phyloP scores from a whole-genome alignment of 2,329 filamentous ascomycete genomes.

The Gyromitra esculenta region DNA sequence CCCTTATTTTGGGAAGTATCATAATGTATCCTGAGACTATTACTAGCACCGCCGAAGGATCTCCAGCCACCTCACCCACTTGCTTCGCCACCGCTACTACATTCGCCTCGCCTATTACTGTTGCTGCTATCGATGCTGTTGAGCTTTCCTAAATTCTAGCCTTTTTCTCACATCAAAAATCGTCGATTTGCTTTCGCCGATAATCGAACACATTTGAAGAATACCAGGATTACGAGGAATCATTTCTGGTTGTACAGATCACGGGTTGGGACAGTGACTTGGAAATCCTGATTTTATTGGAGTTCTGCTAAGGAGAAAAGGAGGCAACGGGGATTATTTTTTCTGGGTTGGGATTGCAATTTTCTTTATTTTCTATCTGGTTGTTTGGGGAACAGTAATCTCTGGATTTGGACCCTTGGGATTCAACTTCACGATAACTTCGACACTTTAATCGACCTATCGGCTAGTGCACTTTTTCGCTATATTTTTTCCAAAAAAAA shows the following conservation, averaged over 20 bases:
- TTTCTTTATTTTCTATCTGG: slow-evolving; percentile 37
- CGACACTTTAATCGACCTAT: slow-evolving; percentile 26
- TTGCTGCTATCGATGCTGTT: slow-evolving; percentile 49
- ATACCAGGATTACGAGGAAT: slow-evolving; percentile 30
- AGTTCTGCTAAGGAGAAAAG: slow-evolving; percentile 43
- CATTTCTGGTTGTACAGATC: slow-evolving; percentile 46
- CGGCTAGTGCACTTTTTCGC: slow-evolving; percentile 35
- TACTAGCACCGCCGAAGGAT: slow-evolving; percentile 53
- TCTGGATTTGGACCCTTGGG: slow-evolving; percentile 23
- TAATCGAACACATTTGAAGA: slow-evolving; percentile 34
- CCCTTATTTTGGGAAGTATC: slow-evolving; percentile 54
- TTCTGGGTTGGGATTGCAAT: slow-evolving; percentile 35
- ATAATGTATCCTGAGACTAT: slow-evolving; percentile 55
- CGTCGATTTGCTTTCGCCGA: slow-evolving; percentile 39
- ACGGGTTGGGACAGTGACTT: slow-evolving; percentile 41
- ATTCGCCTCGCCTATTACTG: slow-evolving; percentile 24
- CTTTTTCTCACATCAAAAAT: slow-evolving; percentile 39
- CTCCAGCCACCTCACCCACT: slow-evolving; percentile 50
- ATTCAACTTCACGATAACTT: neutral
- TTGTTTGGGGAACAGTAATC: slow-evolving; percentile 17
- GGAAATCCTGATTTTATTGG: slow-evolving; percentile 38
- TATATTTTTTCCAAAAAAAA: slow-evolving; percentile 26
- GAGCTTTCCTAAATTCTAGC: slow-evolving; percentile 50
- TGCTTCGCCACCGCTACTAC: slow-evolving; percentile 45
- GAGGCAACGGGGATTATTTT: slow-evolving; percentile 42